Evolutionary conservation across 805 yeast species (phyloP).

Genomic region (Candida michaelii): DNA sequence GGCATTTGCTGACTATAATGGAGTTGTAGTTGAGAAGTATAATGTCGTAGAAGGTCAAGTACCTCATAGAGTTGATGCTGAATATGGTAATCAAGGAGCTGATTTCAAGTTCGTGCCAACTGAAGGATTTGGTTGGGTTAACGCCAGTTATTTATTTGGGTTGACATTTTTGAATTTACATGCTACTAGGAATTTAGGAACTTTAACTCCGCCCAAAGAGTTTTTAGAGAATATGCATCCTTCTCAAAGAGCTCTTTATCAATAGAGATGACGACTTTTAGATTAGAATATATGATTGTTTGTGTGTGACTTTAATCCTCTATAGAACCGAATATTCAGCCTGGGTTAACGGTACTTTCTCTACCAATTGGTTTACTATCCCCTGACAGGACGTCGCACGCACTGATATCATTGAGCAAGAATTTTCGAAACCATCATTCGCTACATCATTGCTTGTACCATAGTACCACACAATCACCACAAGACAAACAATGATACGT

Average conservation of each 20-base stretch:
- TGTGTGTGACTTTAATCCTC: no score
- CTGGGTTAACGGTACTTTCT: no score
- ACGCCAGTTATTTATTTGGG: constrained; percentile 79
- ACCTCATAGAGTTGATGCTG: constrained; percentile 92
- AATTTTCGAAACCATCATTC: not conserved
- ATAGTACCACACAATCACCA: not conserved
- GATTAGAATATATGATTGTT: no score
- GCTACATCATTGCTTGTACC: not conserved
- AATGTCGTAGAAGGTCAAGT: constrained; percentile 80
- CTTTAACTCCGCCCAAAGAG: constrained; percentile 69
- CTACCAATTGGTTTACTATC: no score
- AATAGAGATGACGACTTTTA: not conserved
- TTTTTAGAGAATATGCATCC: constrained; percentile 52
- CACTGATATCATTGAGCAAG: not conserved
- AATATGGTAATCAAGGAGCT: constrained; percentile 95
- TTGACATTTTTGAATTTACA: constrained; percentile 61
- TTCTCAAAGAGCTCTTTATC: constrained; percentile 33
- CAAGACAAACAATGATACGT: constrained; percentile 2
- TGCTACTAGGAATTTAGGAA: constrained; percentile 75
- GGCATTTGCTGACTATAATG: constrained; percentile 88
- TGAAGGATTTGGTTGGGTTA: constrained; percentile 99
- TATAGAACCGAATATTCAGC: no score
- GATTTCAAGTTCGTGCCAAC: constrained; percentile 90
- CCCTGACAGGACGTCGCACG: no score
- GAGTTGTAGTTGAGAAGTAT: constrained; percentile 93